Evolutionary conservation across 2,329 filamentous ascomycete genomes (phyloP), one percentile per base, ranked within the genome.

Genomic region (Aspergillus sp.): DNA sequence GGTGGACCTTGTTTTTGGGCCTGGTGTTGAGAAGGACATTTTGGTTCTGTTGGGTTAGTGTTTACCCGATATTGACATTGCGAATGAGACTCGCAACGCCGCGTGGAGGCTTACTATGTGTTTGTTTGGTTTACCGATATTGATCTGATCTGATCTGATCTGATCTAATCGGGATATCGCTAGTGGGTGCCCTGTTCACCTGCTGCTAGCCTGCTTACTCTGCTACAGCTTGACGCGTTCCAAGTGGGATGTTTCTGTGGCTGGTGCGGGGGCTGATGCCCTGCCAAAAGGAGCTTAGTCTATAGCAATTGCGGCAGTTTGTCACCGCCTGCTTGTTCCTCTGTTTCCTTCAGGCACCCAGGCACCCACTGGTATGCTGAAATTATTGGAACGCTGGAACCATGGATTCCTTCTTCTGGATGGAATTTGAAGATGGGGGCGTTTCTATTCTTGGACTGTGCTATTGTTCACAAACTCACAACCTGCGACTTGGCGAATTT

Each of bases 11-110:
- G 58, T 39, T 41, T 58, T 63, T 26, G 59, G 39, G 15, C 32
- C 42, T 18, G 64, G 58, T 5, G 61, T 61, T 17, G 48, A 39
- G 34, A 49, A 2, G 22, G 61, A 63, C 62, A 63, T 63, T 45
- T 41, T 58, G 18, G 13, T 38, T 38, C 44, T 44, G 42, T 41
- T 43, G 8, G n/a, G 17, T 42, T 15, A 11, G 15, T 22, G 34
- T 12, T 26, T 42, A n/a, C n/a, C n/a, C n/a, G 12, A 12, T 3
- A 20, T 22, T 18, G n/a, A 12, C 7, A 20, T 22, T 18, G n/a
- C 11, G 39, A 30, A 9, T 30, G 9, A 30, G 26, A 30, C 26
- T 30, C 26, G 26, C 8, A 9, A 11, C 8, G n/a, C n/a, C n/a
- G n/a, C n/a, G n/a, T n/a, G n/a, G 3, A 11, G 26, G 26, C 26